Conservation (phyloP, 768 basidiomycete species). For the Amanita rubescens region DNA sequence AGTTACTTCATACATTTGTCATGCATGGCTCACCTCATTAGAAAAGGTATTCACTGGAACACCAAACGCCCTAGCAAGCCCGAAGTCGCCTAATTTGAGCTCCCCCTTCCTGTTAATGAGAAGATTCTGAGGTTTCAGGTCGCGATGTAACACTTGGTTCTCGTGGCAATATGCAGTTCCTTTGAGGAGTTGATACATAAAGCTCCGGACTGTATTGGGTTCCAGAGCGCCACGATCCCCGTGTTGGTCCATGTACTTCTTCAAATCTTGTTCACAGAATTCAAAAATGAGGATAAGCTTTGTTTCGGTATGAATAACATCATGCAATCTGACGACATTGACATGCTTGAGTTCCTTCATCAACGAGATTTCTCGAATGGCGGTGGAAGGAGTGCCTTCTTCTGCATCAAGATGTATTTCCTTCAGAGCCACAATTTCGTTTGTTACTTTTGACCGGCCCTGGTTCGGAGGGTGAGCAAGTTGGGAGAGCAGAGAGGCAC, state of each 20-base stretch:
- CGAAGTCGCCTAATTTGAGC: conserved; percentile 96
- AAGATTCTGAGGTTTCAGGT: conserved; percentile 97
- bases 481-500: not conserved
- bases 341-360: conserved; percentile 99
- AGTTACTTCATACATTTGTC: not conserved
- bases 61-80: conserved; percentile 93
- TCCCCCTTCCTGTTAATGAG: conserved; percentile 97
- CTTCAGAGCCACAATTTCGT: conserved; percentile 96
- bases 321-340: conserved; percentile 97
- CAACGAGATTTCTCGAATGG: conserved; percentile 96
- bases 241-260: conserved; percentile 98
- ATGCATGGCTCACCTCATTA: conserved; percentile 60
- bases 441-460: conserved; percentile 96
- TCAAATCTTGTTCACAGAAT: conserved; percentile 96
- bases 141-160: conserved; percentile 95
- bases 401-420: conserved; percentile 99
- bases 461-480: conserved; percentile 19
- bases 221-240: conserved; percentile 95
- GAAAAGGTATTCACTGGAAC: conserved; percentile 99
- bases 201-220: conserved; percentile 84
- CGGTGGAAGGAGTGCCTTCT: conserved; percentile 97
- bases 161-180: conserved; percentile 99
- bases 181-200: conserved; percentile 96
- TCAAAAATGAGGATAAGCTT: conserved; percentile 98
- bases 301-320: conserved; percentile 98